Evolutionary conservation across 2,329 filamentous ascomycete genomes (phyloP), one percentile per base, ranked within the genome.

Genomic region (Phaeosphaeria sp.): DNA sequence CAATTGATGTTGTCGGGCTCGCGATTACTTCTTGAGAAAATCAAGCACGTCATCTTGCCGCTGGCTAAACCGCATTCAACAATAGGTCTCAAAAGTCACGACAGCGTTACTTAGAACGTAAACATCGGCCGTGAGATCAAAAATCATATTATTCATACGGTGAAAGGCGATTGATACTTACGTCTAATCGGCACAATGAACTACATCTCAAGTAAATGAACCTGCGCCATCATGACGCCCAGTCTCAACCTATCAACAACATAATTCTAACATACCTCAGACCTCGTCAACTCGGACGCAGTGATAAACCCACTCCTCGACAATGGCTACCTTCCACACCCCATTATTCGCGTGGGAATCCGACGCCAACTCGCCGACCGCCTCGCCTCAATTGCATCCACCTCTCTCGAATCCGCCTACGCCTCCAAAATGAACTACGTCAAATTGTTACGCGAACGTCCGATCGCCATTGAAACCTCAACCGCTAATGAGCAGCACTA

Each of bases 401-500:
- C 82, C 1, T 84, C 84, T 17, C 79, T 88, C 3, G 77, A 80
- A 53, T 79, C 82, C 23, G 82, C 81, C 17, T 85, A 85, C 58
- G 80, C 82, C 56, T 81, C 81, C 56, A 91, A 90, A 73, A 88
- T 89, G 84, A 77, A 78, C 22, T 90, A 88, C 70, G 81, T 91
- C 11, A 79, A 85, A 51, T 75, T 81, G 3, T 79, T 90, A n/a
- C 82, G 86, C 20, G 80, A 77, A 17, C 80, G 83, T 36, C 87
- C 88, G 11, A 90, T 91, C 61, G 89, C 89, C n/a, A 83, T 90
- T 64, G 86, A 89, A 72, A 90, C 88, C 0, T 82, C 81, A 3
- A 78, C 82, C 1, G 88, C 89, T 21, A 90, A 91, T 72, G 79
- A 84, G 66, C 89, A 91, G 80, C 89, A 91, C 75, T 91, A 91